Percentiles rank a stretch among this genome's conserved stretches.
phyloP scores from a whole-genome alignment of 305 asterid genomes.

The Solanum hybrid region DNA sequence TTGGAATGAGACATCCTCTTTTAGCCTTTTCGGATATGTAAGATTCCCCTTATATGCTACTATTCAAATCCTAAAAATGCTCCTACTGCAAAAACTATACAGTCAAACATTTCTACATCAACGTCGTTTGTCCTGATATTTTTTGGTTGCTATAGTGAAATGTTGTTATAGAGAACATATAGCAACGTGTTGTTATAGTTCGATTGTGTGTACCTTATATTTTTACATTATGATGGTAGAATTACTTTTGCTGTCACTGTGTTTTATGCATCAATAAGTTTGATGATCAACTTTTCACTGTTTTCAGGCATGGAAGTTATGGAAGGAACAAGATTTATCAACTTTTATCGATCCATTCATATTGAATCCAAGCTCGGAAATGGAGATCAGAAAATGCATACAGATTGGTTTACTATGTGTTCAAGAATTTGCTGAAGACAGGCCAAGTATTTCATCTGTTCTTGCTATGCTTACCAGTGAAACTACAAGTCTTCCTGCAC shows the following conservation, averaged over 20 bases:
- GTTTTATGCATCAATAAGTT: not conserved
- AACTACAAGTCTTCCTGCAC: conserved; percentile 6
- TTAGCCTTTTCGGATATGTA: conserved; percentile 44
- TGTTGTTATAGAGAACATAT: not conserved
- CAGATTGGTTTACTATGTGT: conserved; percentile 21
- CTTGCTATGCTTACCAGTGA: conserved; percentile 14
- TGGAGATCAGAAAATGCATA: conserved; percentile 7
- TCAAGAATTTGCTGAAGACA: conserved; percentile 9
- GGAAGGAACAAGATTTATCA: conserved; percentile 21
- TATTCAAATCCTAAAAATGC: not conserved
- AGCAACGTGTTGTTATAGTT: not conserved
- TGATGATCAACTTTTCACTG: not conserved
- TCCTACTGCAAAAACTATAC: not conserved
- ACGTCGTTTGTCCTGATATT: not conserved
- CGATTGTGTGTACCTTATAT: not conserved
- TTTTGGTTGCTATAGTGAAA: not conserved
- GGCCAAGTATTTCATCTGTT: conserved; percentile 11
- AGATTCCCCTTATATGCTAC: conserved; percentile 9
- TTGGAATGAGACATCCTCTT: conserved; percentile 15
- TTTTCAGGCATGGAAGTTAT: conserved; percentile 38
- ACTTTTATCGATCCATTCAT: not conserved
- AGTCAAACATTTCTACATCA: not conserved
- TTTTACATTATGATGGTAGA: not conserved
- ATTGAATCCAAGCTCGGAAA: not conserved
- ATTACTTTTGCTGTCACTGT: not conserved